Base-by-base conservation (phyloP, 2,329 filamentous ascomycete genomes). In the Sarocladiaceae sp. region DNA sequence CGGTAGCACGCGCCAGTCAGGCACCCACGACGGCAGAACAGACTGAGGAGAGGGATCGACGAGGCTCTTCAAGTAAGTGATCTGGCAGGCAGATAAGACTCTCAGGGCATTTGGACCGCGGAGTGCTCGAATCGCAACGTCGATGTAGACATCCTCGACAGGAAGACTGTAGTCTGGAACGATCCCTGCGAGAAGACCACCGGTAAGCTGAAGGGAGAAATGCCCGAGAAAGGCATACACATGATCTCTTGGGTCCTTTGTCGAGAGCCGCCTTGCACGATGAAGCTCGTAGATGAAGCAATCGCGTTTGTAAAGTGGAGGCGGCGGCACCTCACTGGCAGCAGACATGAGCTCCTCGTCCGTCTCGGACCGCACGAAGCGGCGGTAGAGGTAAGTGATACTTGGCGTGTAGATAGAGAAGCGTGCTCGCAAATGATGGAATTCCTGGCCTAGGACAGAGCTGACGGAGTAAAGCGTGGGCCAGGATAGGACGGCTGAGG, bases 221-320 rank as follows among this genome's bases (percentile, higher is more conserved):
- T 64, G 61, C 2, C 61, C 61, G 1, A 64, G 51, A 37, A 65
- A 63, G 21, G 61, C 62, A 19, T 62, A 64, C 15, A 65, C 57
- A 32, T 57, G 59, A 12, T 65, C 62, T 3, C 60, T 52, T 2
- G 59, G 56, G 26, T 64, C 61, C 29, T 59, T 58, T 11, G 60
- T 50, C 0, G 53, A 52, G 13, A 64, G 47, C 23, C 61, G 62
- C 2, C 61, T 49, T 6, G 61, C 60, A 6, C 62, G 55, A 37
- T 64, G 61, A 6, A 64, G 55, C 42, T 64, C 61, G 35, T 63
- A 64, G 15, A 63, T 52, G 43, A 64, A 64, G 29, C 53, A 58
- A 11, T 57, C 57, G 1, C 61, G 59, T 47, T 63, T 59, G 37
- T 61, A 56, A 33, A 53, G 46, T 11, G 53, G n/a, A n/a, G n/a